Base-by-base conservation (phyloP, 78 protist genomes). In the Pigoraptor vietnamica region DNA sequence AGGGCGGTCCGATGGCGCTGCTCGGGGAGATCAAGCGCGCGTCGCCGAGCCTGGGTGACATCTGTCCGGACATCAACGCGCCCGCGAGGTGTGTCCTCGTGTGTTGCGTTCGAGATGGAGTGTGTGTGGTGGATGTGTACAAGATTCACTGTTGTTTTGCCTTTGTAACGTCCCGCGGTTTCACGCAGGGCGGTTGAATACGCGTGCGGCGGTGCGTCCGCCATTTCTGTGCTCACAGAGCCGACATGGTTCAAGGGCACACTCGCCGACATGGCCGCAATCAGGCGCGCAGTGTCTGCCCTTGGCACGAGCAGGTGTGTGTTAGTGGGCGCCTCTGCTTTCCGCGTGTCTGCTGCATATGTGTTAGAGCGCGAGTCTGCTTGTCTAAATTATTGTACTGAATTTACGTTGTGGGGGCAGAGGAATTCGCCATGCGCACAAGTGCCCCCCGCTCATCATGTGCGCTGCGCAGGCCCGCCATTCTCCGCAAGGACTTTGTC, bases 221-320 rank as follows among this genome's bases (percentile, higher is more conserved):
- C 86, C 39, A 93, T 95, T 9, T 91, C 94, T 1, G 93, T 92
- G 32, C 92, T 95, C 36, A 95, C 95, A n/a, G 97, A 95, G 95
- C 95, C 95, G 2, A 40, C 32, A 21, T 93, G 94, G 95, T 95
- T 95, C 94, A 94, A 94, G 37, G 97, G 97, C 34, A n/a, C 86
- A 23, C 93, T 95, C 25, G 91, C 25, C 1, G 95, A 93, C 92
- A 29, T 94, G 92, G 34, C 37, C 29, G 94, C 87, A 0, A 87
- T 82, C 37, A 37, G 92, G 2, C 1, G 0, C 19, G 90, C 81
- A 0, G 35, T 90, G 2, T 90, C 82, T 14, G 84, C 0, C 38
- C 19, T 38, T 23, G 24, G 89, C 14, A 55, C 2, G 32, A 32
- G 19, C 36, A 48, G 33, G 86, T 39, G 67, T 14, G 67, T 48